A percentile compares a stretch with the other conserved stretches of the same genome.
Conservation (phyloP, 208 protist genomes). For the Trichomonas tenax region DNA sequence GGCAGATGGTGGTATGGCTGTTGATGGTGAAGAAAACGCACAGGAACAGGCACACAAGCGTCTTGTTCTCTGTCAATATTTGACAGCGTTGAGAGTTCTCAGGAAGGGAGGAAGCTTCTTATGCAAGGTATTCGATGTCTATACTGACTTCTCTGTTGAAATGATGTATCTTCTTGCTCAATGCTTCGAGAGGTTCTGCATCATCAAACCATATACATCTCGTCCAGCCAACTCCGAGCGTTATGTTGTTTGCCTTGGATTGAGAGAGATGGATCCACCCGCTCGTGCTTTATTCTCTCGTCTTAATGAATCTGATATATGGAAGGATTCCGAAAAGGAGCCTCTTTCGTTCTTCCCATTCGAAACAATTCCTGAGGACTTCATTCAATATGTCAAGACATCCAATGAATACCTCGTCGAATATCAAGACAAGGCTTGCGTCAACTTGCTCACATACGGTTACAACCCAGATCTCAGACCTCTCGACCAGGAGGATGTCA, state of each 20-base stretch:
- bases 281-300: not conserved
- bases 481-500: not conserved
- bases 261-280: not conserved
- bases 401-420: not conserved
- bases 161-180: not conserved
- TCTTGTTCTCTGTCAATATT: conserved; percentile 3
- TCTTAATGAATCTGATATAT: too few relatives aligned
- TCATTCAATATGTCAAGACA: not conserved
- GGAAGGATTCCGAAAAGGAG: not conserved
- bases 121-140: conserved; percentile 12
- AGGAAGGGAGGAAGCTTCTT: not conserved
- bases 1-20: conserved; percentile 14
- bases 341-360: not conserved
- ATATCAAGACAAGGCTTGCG: not conserved
- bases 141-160: not conserved
- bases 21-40: conserved; percentile 11
- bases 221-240: conserved; percentile 4
- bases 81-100: not conserved
- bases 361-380: not conserved
- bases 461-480: not conserved
- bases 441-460: not conserved
- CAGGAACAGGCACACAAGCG: conserved; percentile 1
- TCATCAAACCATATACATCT: conserved; percentile 18
- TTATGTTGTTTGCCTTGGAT: not conserved
- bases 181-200: not conserved